These are phyloP conservation scores for Elaphomyces granulatus DNA, from an alignment of 495 filamentous ascomycete species.

Conservation along the genomic window DNA sequence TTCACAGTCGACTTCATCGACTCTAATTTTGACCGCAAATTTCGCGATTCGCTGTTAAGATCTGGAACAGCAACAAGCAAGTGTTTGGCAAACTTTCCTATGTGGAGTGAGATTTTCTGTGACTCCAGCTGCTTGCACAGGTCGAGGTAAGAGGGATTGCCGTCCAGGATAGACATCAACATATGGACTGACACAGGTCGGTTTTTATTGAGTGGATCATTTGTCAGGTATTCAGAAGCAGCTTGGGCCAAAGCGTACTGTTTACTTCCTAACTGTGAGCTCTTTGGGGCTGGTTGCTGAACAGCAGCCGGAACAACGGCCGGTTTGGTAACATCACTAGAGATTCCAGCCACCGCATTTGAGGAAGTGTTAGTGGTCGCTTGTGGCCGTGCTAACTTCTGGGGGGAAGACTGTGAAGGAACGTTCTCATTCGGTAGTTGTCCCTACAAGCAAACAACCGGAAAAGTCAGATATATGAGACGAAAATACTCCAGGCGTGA, in stretches of 20 bases:
- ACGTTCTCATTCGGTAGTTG: neutral
- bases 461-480: too few relatives aligned
- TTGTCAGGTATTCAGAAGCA: constrained; percentile 13
- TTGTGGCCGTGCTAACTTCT: neutral
- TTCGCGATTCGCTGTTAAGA: constrained; percentile 7
- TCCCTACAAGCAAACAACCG: neutral
- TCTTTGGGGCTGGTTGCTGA: neutral
- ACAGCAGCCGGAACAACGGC: neutral
- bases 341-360: too few relatives aligned
- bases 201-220: constrained; percentile 12
- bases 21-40: too few relatives aligned
- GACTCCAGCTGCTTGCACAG: constrained; percentile 36
- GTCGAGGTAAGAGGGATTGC: constrained; percentile 34
- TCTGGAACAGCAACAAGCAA: constrained; percentile 32
- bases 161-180: constrained; percentile 26
- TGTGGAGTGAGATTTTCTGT: constrained; percentile 28
- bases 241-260: constrained; percentile 19
- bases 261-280: neutral
- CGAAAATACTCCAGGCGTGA: too few relatives aligned
- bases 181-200: constrained; percentile 17
- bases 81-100: constrained; percentile 29
- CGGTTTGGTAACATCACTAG: too few relatives aligned
- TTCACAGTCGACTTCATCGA: too few relatives aligned
- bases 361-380: too few relatives aligned
- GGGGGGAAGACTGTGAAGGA: neutral